Evolutionary conservation across 2,329 filamentous ascomycete species (phyloP).

Genomic region (Diaporthe sp.): DNA sequence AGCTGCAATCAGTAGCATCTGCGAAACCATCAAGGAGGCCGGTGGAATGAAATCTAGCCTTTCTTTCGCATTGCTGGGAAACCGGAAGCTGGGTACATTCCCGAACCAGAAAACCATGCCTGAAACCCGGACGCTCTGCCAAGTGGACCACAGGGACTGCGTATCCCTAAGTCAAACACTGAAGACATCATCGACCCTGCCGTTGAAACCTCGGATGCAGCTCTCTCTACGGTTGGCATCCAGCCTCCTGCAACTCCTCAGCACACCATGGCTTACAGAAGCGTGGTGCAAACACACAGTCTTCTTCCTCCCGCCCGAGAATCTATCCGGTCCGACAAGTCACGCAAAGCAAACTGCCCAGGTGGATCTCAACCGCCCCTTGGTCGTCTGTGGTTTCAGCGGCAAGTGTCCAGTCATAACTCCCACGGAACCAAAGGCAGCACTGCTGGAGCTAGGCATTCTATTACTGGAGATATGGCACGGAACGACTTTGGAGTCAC

Average conservation of each 20-base stretch:
- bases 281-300: constrained; percentile 43
- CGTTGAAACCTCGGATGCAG: constrained; percentile 41
- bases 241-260: constrained; percentile 44
- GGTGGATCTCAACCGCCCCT: constrained; percentile 37
- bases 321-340: not conserved
- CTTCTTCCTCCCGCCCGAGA: constrained; percentile 27
- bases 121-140: not conserved
- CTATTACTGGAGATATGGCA: constrained; percentile 48
- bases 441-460: constrained; percentile 47
- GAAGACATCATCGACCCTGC: not conserved
- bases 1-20: constrained; percentile 14
- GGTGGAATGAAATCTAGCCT: not conserved
- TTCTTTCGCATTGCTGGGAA: constrained; percentile 5
- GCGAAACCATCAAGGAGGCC: constrained; percentile 39
- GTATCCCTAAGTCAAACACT: constrained; percentile 10
- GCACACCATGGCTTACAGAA: constrained; percentile 42
- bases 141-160: not conserved
- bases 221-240: constrained; percentile 44
- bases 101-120: not conserved
- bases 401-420: not conserved
- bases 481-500: constrained; percentile 42
- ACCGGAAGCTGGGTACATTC: not conserved
- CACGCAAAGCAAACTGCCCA: not conserved
- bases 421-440: constrained; percentile 38
- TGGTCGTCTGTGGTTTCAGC: constrained; percentile 26